Percentiles rank a stretch among this genome's conserved stretches.
Evolutionary conservation across 352 stramenopile genomes (phyloP).

Genomic region (Elongisporangium anandrum): DNA sequence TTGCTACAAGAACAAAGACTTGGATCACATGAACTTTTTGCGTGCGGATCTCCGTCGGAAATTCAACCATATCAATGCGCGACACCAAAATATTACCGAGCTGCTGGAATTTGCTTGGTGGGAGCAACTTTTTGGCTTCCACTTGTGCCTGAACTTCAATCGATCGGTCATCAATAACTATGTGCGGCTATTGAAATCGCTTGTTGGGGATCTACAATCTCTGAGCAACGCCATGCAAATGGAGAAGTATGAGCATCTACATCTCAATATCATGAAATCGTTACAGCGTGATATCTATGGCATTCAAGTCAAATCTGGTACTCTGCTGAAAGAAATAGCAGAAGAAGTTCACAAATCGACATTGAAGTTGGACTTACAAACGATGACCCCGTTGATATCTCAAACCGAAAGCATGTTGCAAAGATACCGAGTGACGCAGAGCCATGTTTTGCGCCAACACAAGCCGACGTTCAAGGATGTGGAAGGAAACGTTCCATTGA

Average conservation of each 20-base stretch:
- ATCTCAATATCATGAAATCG: too few relatives aligned
- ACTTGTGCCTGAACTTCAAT: too few relatives aligned
- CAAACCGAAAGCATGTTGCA: too few relatives aligned
- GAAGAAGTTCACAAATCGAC: too few relatives aligned
- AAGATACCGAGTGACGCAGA: too few relatives aligned
- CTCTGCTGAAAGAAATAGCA: too few relatives aligned
- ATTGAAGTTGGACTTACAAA: too few relatives aligned
- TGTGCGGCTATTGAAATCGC: conserved; percentile 22
- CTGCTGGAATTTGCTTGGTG: conserved; percentile 46
- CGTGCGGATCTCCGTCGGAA: conserved; percentile 32
- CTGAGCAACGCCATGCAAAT: conserved; percentile 42
- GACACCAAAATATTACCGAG: conserved; percentile 24
- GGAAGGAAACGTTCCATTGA: conserved; percentile 40
- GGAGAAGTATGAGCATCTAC: conserved; percentile 35
- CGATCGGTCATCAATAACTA: too few relatives aligned
- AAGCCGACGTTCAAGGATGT: conserved; percentile 28
- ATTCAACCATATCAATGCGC: conserved; percentile 21
- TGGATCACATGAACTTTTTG: conserved; percentile 48
- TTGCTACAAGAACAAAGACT: conserved; percentile 52
- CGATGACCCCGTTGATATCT: too few relatives aligned
- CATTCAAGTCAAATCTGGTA: too few relatives aligned
- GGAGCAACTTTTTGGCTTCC: conserved; percentile 45
- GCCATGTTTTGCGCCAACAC: too few relatives aligned
- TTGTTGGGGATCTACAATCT: conserved; percentile 29
- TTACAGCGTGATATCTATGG: too few relatives aligned